Evolutionary conservation across 768 basidiomycete genomes (phyloP), one percentile per base, ranked within the genome.

Genomic region (Pleurotus sapidus): DNA sequence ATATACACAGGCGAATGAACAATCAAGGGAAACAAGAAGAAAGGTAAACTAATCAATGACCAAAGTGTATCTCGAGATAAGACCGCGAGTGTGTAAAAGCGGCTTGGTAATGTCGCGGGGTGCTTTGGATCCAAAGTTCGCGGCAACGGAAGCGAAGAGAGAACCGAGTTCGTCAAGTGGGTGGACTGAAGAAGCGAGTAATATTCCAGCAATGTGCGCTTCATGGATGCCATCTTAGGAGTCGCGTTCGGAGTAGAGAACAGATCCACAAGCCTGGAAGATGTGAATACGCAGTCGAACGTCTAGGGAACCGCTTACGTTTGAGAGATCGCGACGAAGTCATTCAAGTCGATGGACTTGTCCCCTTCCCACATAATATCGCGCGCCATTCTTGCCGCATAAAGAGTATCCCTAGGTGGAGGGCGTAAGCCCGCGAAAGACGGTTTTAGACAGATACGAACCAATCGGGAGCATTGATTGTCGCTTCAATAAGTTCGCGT

Each of bases 381-480:
- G 51, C 92, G 79, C 12, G 95, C 93, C 89, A 96, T 98, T 57
- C 91, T 85, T 5, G 94, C 95, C 37, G 84, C 86, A 70, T 90
- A 92, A 4, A 97, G 77, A 0, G 93, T 91, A 59, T 96, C 91
- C 95, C 93, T 97, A 61, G 49, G 40, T 48, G 18, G 54, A 11
- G 14, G 20, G 30, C 6, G 15, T 61, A 14, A 27, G 59, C 15
- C 49, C 30, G 30, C 30, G 30, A 34, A 34, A 9, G 30, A 34
- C 56, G 18, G 55, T 50, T 57, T 17, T 46, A 47, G 15, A n/a
- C 46, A 7, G 47, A 63, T 3, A 78, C 81, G 57, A 78, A 94
- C 95, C 97, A 99, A 70, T 98, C 93, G 30, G 91, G 87, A 11
- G 94, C 91, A 67, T 99, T 98, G 58, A 98, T 82, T 5, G 91